Evolutionary conservation across 345 rosid species (phyloP), one percentile per base, ranked within the genome.

Genomic region (Syzygium aromaticum): DNA sequence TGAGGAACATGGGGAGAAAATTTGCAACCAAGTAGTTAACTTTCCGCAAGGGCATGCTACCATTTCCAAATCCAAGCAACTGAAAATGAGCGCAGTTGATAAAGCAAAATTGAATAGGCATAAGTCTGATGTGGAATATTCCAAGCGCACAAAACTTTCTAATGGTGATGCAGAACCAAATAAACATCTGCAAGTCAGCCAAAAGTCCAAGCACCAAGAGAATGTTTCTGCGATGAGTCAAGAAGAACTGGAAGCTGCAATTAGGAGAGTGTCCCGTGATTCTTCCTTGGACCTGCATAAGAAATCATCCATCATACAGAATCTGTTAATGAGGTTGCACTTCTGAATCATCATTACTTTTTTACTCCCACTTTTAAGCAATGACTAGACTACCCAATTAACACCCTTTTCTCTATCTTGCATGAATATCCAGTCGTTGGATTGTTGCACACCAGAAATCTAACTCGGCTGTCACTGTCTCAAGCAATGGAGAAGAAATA

Each of bases 361-460:
- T 57, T 5, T 27, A 52, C 54, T 73, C 15, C 59, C 51, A 83
- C 67, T 23, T 77, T 90, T 87, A 49, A 15, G n/a, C 51, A 8
- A 15, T 7, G 63, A 15, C 38, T 33, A 53, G 52, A 82, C 61
- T 77, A 54, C 16, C 54, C 13, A 5, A 17, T 59, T 51, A 53
- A 25, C 86, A 86, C 54, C 89, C 88, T 86, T 25, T 51, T 51
- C 40, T 86, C 43, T 91, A 49, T 56, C 85, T 84, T 88, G 85
- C 89, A 84, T 87, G 86, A 77, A 89, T 88, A 91, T 93, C 91
- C 95, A 95, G 99, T 91, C 96, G 95, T 52, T 95, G 96, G 98
- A 93, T 95, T 87, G 90, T 92, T 28, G 89, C 89, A 82, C 93
- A 92, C 43, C 92, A 88, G 87, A 93, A 88, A 77, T 87, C 89